phyloP scores from a whole-genome alignment of 2,329 filamentous ascomycete species.

The Ophiostoma novo-ulmi region DNA sequence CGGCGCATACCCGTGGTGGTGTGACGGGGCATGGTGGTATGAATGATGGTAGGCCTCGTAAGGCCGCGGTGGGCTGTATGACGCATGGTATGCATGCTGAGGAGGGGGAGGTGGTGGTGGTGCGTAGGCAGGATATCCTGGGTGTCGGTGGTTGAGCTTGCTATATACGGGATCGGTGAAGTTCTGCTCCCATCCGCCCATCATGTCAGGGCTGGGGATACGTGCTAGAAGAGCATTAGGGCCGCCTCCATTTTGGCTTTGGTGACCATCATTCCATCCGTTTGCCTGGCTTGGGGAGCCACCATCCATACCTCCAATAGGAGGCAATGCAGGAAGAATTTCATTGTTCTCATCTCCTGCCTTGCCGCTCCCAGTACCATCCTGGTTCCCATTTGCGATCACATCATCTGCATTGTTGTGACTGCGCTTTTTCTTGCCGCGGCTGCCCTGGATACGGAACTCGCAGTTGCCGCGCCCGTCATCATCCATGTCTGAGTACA shows the following conservation, averaged over 20 bases:
- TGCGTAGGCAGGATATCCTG: neutral
- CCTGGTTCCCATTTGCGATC: neutral
- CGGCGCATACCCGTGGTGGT: neutral
- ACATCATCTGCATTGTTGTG: neutral
- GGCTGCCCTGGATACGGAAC: slow-evolving; percentile 6
- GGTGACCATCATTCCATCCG: neutral
- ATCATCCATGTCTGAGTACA: slow-evolving; percentile 17
- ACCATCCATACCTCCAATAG: neutral
- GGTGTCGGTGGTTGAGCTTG: neutral
- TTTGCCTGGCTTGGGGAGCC: neutral
- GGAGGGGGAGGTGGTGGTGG: neutral
- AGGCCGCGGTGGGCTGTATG: neutral
- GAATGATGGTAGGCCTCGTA: neutral
- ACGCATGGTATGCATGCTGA: neutral
- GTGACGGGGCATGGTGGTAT: neutral
- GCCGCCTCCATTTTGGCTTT: neutral
- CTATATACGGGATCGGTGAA: neutral
- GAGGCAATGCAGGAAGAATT: slow-evolving; percentile 18
- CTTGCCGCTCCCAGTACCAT: neutral
- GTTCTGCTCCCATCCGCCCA: neutral
- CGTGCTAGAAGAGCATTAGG: neutral
- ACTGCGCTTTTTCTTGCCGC: neutral
- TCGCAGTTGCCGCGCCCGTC: slow-evolving; percentile 18
- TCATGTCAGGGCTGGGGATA: neutral
- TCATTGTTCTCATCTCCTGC: neutral